These are phyloP conservation scores for Eucalyptus victrix DNA, from an alignment of 345 rosid species.

Conservation along the genomic window DNA sequence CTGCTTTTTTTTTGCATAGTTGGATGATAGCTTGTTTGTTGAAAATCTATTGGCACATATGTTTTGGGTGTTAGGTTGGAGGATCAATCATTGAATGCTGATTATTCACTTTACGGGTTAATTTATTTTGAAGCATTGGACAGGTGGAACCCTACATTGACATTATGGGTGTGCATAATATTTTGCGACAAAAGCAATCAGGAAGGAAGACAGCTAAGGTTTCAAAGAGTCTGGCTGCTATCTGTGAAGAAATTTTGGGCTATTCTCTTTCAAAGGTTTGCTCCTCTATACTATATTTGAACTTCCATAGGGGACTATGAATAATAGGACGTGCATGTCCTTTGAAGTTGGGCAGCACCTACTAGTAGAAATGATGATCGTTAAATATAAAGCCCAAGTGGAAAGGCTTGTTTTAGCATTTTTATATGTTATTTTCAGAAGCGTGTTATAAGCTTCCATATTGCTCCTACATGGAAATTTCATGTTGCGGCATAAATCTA, in stretches of 20 bases:
- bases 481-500: background rate
- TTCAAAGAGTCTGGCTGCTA: constrained; percentile 61
- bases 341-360: background rate
- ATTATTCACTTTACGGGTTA: background rate
- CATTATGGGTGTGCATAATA: constrained; percentile 36
- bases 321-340: background rate
- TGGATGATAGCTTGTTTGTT: background rate
- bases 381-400: background rate
- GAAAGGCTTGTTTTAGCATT: background rate
- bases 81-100: background rate
- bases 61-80: background rate
- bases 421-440: background rate
- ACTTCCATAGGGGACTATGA: background rate
- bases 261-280: constrained; percentile 72
- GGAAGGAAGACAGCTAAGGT: constrained; percentile 53
- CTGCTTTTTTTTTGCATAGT: background rate
- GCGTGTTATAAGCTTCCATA: background rate
- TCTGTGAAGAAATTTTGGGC: constrained; percentile 60
- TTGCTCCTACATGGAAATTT: background rate
- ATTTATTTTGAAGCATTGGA: constrained; percentile 1
- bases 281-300: background rate
- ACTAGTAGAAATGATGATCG: background rate
- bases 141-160: constrained; percentile 89
- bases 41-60: background rate
- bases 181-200: constrained; percentile 43